These are phyloP conservation scores for Flaveria sonorensis DNA, from an alignment of 129 eudicot species.

Conservation along the genomic window DNA sequence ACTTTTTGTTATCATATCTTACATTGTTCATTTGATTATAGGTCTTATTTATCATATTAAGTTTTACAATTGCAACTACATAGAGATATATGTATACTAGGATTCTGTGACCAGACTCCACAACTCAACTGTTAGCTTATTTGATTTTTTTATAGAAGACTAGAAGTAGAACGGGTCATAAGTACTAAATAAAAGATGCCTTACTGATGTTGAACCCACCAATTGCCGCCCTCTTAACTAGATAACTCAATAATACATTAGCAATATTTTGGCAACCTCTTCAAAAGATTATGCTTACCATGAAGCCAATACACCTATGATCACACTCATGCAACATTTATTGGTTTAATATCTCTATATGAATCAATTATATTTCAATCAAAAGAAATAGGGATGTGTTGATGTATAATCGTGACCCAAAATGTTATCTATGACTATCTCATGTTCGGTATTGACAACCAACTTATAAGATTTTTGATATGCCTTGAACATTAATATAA, in stretches of 20 bases:
- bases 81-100: not conserved
- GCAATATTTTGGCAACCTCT: not conserved
- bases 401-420: not conserved
- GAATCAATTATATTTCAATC: too few relatives aligned
- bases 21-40: too few relatives aligned
- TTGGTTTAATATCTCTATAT: too few relatives aligned
- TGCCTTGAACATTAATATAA: not conserved
- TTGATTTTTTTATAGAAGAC: not conserved
- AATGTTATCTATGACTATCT: not conserved
- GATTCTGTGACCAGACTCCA: not conserved
- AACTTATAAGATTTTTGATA: not conserved
- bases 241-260: not conserved
- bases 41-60: too few relatives aligned
- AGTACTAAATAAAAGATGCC: not conserved
- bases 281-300: not conserved
- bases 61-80: too few relatives aligned
- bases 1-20: too few relatives aligned
- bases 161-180: not conserved
- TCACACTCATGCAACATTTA: not conserved
- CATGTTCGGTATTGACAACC: not conserved
- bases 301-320: not conserved
- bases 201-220: slow-evolving; percentile 1
- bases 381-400: not conserved
- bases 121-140: not conserved
- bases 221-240: not conserved